Base-by-base conservation (phyloP, 2,329 filamentous ascomycete genomes). In the Penicillium sp. region DNA sequence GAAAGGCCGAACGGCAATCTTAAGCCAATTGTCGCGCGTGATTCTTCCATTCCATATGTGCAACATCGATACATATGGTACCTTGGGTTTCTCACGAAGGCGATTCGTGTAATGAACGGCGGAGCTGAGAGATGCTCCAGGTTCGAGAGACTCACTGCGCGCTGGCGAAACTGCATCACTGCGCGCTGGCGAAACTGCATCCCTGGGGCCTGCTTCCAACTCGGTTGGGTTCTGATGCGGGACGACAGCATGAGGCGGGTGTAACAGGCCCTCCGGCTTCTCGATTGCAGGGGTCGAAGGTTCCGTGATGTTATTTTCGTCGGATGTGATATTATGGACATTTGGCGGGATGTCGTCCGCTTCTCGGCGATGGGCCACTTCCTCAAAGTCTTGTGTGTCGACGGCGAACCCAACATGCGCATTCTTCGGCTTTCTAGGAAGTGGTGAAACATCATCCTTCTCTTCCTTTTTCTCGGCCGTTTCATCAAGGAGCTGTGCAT, bases 21-120 rank as follows among this genome's bases (percentile, higher is more conserved):
- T 87, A 68, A 87, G 71, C 91, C 92, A 97, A 8, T 79, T 87
- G 64, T 96, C 91, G 12, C 85, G 78, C 43, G 84, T 83, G 9
- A 97, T 82, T 10, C 91, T 84, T 1, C 93, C 92, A 61, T 91
- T 87, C 77, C 83, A 96, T 0, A 88, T 82, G 51, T 79, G 85
- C 1, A 97, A 83, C 34, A 90, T 88, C 65, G 94, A 85, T 0
- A 75, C 51, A 60, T 91, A 96, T 0, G 89, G 85, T 59, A 87
- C 84, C 4, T 83, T 79, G 0, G 91, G 88, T 18, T 81, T 81
- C 7, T 84, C 74, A 29, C 86, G 84, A 36, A 92, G 84, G 39
- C 81, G 80, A 49, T 85, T 82, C 0, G 90, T 96, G 71, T 96
- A 96, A 3, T 68, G 69, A 10, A 68, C 54, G 4, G 71, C 54